Conservation (phyloP, 2,329 filamentous ascomycete species). For the Fusarium tupiense region DNA sequence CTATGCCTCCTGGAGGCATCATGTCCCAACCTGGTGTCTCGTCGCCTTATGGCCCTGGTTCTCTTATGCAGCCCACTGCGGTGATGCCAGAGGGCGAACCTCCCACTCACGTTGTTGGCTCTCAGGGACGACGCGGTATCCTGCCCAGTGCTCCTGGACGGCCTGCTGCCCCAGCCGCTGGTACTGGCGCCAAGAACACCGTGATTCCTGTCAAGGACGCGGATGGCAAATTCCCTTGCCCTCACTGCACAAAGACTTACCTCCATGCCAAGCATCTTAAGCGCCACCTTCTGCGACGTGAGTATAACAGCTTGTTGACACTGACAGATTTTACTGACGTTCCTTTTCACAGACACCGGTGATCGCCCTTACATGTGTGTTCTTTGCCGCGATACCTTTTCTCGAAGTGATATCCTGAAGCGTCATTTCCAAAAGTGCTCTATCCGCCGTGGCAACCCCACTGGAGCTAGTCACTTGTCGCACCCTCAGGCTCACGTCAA, state of each 20-base stretch:
- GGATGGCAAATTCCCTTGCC: conserved; percentile 97
- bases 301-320: conserved; percentile 60
- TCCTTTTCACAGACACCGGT: conserved; percentile 77
- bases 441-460: conserved; percentile 93
- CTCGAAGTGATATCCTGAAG: conserved; percentile 96
- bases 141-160: conserved; percentile 89
- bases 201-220: conserved; percentile 94
- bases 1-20: conserved; percentile 75
- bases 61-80: conserved; percentile 65
- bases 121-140: conserved; percentile 91
- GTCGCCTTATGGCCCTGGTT: conserved; percentile 69
- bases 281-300: conserved; percentile 93
- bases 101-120: conserved; percentile 92
- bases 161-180: conserved; percentile 77
- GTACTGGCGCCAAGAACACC: conserved; percentile 78
- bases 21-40: conserved; percentile 67
- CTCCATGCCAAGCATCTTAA: conserved; percentile 97
- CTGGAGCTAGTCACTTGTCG: conserved; percentile 91
- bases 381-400: conserved; percentile 97
- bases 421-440: conserved; percentile 99
- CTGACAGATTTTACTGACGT: conserved; percentile 42
- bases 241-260: conserved; percentile 98
- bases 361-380: conserved; percentile 99
- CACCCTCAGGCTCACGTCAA: conserved; percentile 91
- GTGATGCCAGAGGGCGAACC: conserved; percentile 68